Base-by-base conservation (phyloP, 345 rosid species). In the Gossypium arboreum region DNA sequence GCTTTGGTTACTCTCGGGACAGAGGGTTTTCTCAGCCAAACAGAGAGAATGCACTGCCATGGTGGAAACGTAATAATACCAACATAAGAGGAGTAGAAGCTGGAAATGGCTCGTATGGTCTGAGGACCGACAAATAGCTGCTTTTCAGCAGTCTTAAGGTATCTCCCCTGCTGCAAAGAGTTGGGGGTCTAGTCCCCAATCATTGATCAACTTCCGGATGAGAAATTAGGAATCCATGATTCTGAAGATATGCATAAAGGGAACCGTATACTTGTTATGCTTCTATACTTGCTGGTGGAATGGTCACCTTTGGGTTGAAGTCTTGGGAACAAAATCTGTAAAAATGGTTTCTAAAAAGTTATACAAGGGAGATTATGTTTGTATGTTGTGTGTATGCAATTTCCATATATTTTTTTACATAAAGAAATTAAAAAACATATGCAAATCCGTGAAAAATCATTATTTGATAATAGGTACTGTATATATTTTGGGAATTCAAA, bases 21-120 rank as follows among this genome's bases (percentile, higher is more conserved):
- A 58, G 22, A 20, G 48, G 54, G 8, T 51, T 68, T 67, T 48
- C 68, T 39, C 54, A 58, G 65, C 62, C 68, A 63, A 34, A 71
- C 43, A 58, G 66, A 61, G 70, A 69, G 18, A 29, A 44, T 10
- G 17, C n/a, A 66, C 43, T 47, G 54, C 73, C 77, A 20, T 78
- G 74, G 50, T 68, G 78, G 78, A 76, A 20, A 29, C 69, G 18
- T 9, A 52, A 78, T 22, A 73, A 51, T 50, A n/a, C 20, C 1
- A 70, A 44, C 50, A 39, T 17, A 47, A 58, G 22, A 5, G 54
- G 58, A 13, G 16, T 15, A 29, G 41, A 73, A 47, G 59, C 73
- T 0, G 24, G 45, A 47, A 57, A 47, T 24, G 70, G 69, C 62
- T 45, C 62, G 7, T 39, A 58, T 20, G 52, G 56, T 66, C 72